These are phyloP conservation scores for Xylariaceae sp. DNA, from an alignment of 2,329 filamentous ascomycete species.

Conservation along the genomic window DNA sequence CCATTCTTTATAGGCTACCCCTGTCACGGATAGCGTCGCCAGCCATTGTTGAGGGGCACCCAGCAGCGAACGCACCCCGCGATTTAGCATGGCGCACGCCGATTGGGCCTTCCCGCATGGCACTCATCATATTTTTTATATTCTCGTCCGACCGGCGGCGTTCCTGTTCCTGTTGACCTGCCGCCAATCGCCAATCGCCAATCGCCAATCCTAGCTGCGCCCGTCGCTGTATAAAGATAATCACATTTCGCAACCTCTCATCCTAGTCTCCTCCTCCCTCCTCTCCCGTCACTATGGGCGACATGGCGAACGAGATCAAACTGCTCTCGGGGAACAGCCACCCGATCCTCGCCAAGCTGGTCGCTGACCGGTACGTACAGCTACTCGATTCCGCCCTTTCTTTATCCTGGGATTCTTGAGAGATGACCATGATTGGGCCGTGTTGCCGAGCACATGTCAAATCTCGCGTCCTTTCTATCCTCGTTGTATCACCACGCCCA, in stretches of 20 bases:
- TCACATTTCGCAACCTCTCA: slow-evolving; percentile 1
- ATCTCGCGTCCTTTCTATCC: too few species aligned
- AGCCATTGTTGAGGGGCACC: background rate
- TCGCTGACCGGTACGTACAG: slow-evolving; percentile 34
- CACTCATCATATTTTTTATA: slow-evolving; percentile 10
- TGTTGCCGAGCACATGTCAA: too few species aligned
- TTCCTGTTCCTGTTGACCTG: slow-evolving; percentile 1
- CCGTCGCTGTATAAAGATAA: slow-evolving; percentile 8
- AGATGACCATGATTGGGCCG: too few species aligned
- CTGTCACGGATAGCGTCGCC: too few species aligned
- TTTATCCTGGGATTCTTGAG: too few species aligned
- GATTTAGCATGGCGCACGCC: slow-evolving; percentile 12
- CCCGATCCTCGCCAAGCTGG: slow-evolving; percentile 34
- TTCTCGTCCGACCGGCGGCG: too few species aligned
- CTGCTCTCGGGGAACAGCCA: slow-evolving; percentile 39
- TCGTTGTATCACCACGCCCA: background rate
- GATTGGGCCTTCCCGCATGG: slow-evolving; percentile 11
- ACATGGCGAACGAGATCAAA: slow-evolving; percentile 37
- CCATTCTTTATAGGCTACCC: too few species aligned
- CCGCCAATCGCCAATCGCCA: slow-evolving; percentile 4
- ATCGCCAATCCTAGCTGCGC: slow-evolving; percentile 1
- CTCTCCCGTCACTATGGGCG: slow-evolving; percentile 16
- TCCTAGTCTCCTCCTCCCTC: slow-evolving; percentile 2
- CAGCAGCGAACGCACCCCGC: slow-evolving; percentile 9
- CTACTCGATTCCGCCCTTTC: background rate